Percentiles rank a stretch among this genome's conserved stretches.
Evolutionary conservation across 2,329 filamentous ascomycete species (phyloP).

Genomic region (Exophiala aquamarina): DNA sequence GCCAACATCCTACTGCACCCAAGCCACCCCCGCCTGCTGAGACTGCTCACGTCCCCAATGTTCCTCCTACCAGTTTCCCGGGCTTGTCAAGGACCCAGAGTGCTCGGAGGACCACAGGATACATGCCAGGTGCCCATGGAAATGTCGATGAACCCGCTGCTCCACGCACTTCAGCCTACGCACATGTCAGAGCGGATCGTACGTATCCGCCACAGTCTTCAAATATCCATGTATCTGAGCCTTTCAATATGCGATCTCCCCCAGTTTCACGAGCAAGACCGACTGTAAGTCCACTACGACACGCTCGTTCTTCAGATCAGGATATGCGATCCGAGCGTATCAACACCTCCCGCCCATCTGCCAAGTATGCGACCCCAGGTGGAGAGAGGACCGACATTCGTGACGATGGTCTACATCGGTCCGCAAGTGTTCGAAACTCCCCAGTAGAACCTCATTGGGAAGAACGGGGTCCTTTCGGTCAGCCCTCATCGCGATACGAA

Average conservation of each 20-base stretch:
- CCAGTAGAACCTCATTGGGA: slow-evolving; percentile 36
- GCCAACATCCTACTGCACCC: slow-evolving; percentile 26
- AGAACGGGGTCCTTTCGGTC: slow-evolving; percentile 32
- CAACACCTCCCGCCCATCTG: slow-evolving; percentile 49
- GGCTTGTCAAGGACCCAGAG: slow-evolving; percentile 39
- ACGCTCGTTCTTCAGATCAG: slow-evolving; percentile 33
- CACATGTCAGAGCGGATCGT: slow-evolving; percentile 30
- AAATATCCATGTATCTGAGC: slow-evolving; percentile 17
- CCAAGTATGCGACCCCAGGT: slow-evolving; percentile 53
- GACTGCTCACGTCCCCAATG: slow-evolving; percentile 35
- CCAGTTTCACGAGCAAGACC: slow-evolving; percentile 19
- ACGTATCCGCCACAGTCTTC: slow-evolving; percentile 8
- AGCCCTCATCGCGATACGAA: slow-evolving; percentile 38
- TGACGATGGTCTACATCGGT: slow-evolving; percentile 51
- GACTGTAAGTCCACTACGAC: slow-evolving; percentile 39
- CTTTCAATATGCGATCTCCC: slow-evolving; percentile 18
- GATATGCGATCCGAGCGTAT: slow-evolving; percentile 35
- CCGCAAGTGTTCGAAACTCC: slow-evolving; percentile 54
- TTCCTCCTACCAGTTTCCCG: slow-evolving; percentile 31
- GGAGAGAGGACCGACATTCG: slow-evolving; percentile 60
- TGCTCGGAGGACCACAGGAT: slow-evolving; percentile 53
- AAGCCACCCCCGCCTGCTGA: slow-evolving; percentile 17
- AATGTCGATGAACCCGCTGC: slow-evolving; percentile 58
- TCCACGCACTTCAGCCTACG: slow-evolving; percentile 45
- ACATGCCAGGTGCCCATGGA: slow-evolving; percentile 59